Conservation (phyloP, 1,284 basidiomycete genomes). For the Trichosporon inkin region DNA sequence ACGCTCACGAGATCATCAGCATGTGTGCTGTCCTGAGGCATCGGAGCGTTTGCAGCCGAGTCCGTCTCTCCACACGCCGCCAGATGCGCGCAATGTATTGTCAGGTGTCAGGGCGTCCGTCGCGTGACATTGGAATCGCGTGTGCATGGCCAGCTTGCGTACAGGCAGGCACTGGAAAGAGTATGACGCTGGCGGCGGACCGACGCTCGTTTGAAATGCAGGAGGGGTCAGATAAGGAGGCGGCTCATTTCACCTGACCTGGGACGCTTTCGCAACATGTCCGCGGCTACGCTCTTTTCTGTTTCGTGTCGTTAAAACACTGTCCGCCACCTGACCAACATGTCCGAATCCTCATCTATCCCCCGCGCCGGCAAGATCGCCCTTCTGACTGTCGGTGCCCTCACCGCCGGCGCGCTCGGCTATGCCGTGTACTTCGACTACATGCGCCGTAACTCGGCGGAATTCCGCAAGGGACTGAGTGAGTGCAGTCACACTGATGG, state of each 20-base stretch:
- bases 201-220: neutral
- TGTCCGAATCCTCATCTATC: conserved; percentile 24
- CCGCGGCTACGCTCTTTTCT: neutral
- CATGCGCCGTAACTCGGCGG: conserved; percentile 78
- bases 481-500: conserved; percentile 46
- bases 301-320: neutral
- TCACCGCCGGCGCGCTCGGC: conserved; percentile 61
- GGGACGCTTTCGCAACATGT: neutral
- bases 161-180: neutral
- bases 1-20: too few species aligned
- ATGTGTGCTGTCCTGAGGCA: too few species aligned
- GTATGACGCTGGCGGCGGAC: neutral
- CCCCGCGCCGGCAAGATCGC: conserved; percentile 55
- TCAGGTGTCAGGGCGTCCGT: too few species aligned
- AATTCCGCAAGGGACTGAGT: conserved; percentile 87
- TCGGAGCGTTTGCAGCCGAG: too few species aligned
- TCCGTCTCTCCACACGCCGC: too few species aligned
- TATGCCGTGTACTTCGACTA: conserved; percentile 95
- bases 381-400: conserved; percentile 60
- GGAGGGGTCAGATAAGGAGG: conserved; percentile 9
- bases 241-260: conserved; percentile 2
- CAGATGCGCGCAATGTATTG: too few species aligned
- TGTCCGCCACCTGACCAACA: conserved; percentile 1
- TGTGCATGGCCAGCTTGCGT: neutral
- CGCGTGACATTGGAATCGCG: too few species aligned